Base-by-base conservation (phyloP, 2,329 filamentous ascomycete species). In the Stachybotrys echinatus region DNA sequence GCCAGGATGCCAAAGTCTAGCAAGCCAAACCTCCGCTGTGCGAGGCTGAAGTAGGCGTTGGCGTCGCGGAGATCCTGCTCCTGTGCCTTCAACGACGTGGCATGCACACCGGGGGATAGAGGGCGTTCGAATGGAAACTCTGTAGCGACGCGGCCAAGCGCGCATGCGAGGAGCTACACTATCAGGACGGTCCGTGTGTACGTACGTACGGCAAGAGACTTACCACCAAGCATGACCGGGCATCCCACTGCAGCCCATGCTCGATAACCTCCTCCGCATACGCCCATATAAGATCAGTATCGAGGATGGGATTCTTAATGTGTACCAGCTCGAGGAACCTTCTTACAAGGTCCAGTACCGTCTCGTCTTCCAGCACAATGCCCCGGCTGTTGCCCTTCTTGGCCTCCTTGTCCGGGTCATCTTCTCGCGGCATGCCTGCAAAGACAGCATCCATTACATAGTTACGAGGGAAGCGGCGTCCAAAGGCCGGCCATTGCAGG, bases 1-100 rank as follows among this genome's bases (percentile, higher is more conserved):
- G 53, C 51, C 12, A 49, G 45, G 5, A 56, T 48, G 31, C 51
- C 52, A 23, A 49, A 42, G 17, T 55, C 53, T 4, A 56, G 42
- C 12, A 56, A 42, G 4, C 54, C 54, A 45, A 56, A 50, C 3
- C 54, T 48, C 12, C 51, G 34, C 5, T 48, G 48, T 3, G 54
- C 54, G 6, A 42, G 40, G 17, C 52, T 42, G n/a, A 50, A 55
- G 23, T 53, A 56, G 2, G 34, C 47, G 20, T 55, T 51, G 8
- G 48, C 54, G 6, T 34, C 34, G 3, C 37, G 37, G n/a, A 39
- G 20, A 8, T 5, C 48, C 22, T n/a, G 40, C 19, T 21, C 42
- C 45, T 2, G 42, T 17, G 20, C 48, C 46, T 17, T 37, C 14
- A n/a, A 42, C 14, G 46, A 51, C 4, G 42, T 23, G 19, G 42